Evolutionary conservation across 306 rosid species (phyloP).

Genomic region (Mucuna pruriens): DNA sequence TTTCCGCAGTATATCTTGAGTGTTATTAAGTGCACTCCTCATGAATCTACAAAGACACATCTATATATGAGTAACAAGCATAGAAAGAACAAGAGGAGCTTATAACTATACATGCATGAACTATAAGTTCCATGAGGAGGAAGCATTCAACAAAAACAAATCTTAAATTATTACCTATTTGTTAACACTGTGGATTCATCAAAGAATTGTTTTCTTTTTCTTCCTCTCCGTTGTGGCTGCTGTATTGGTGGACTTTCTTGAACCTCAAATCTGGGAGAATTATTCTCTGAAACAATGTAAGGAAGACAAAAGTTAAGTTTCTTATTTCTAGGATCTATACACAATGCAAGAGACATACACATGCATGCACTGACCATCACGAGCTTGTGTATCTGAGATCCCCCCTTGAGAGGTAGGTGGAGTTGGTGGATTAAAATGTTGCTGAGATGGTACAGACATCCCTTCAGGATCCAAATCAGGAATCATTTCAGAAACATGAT

Average conservation of each 20-base stretch:
- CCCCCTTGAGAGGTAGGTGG: slow-evolving; percentile 55
- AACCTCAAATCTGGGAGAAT: slow-evolving; percentile 38
- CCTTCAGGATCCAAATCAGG: slow-evolving; percentile 44
- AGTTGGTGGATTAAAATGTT: slow-evolving; percentile 47
- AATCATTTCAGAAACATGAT: slow-evolving; percentile 34
- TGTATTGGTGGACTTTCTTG: slow-evolving; percentile 57
- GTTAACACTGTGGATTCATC: slow-evolving; percentile 75
- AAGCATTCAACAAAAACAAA: slow-evolving; percentile 28
- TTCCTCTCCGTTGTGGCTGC: slow-evolving; percentile 61
- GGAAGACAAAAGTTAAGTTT: slow-evolving; percentile 3
- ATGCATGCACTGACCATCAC: slow-evolving; percentile 46
- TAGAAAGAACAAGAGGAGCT: not conserved
- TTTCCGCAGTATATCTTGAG: slow-evolving; percentile 52
- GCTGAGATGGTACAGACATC: slow-evolving; percentile 40
- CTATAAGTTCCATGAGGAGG: slow-evolving; percentile 28
- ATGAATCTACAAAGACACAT: slow-evolving; percentile 60
- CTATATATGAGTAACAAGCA: slow-evolving; percentile 36
- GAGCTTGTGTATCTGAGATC: slow-evolving; percentile 32
- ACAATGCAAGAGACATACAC: not conserved
- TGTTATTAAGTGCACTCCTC: slow-evolving; percentile 60
- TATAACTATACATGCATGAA: not conserved
- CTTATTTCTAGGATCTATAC: slow-evolving; percentile 7
- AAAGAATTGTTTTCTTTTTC: slow-evolving; percentile 73
- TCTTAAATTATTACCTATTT: slow-evolving; percentile 59
- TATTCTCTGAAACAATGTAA: slow-evolving; percentile 41